These are phyloP conservation scores for Rhytidhysteron rufulum DNA, from an alignment of 2,329 filamentous ascomycete species.

Conservation along the genomic window DNA sequence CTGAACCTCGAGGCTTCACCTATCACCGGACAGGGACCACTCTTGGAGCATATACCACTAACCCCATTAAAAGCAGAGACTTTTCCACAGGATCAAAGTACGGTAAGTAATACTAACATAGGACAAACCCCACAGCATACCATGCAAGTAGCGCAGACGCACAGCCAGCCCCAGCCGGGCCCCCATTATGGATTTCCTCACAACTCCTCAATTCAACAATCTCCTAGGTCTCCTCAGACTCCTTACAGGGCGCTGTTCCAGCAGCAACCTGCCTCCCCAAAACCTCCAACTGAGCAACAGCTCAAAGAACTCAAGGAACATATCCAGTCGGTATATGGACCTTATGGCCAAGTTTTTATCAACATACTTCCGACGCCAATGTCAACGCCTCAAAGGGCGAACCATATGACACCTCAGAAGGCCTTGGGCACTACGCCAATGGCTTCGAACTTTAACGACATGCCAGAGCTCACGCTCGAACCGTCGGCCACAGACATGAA, in stretches of 20 bases:
- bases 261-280: slow-evolving; percentile 30
- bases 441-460: slow-evolving; percentile 56
- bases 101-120: slow-evolving; percentile 57
- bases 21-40: slow-evolving; percentile 27
- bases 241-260: slow-evolving; percentile 31
- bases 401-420: slow-evolving; percentile 36
- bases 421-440: slow-evolving; percentile 53
- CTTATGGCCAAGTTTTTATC: slow-evolving; percentile 39
- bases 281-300: slow-evolving; percentile 37
- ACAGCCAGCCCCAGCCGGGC: slow-evolving; percentile 78
- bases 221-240: slow-evolving; percentile 31
- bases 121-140: slow-evolving; percentile 67
- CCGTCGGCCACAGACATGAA: slow-evolving; percentile 36
- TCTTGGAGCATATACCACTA: slow-evolving; percentile 38
- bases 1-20: slow-evolving; percentile 48
- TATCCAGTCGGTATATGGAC: slow-evolving; percentile 42
- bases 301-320: slow-evolving; percentile 41
- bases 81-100: slow-evolving; percentile 48
- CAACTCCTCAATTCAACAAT: slow-evolving; percentile 35
- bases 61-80: slow-evolving; percentile 24
- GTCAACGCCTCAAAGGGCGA: slow-evolving; percentile 45
- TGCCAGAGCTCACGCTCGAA: slow-evolving; percentile 44
- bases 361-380: slow-evolving; percentile 54
- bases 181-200: slow-evolving; percentile 38
- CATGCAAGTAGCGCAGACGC: slow-evolving; percentile 88